These are phyloP conservation scores for Zygosaccharomyces bailii DNA, from an alignment of 805 yeast genomes.

Conservation along the genomic window DNA sequence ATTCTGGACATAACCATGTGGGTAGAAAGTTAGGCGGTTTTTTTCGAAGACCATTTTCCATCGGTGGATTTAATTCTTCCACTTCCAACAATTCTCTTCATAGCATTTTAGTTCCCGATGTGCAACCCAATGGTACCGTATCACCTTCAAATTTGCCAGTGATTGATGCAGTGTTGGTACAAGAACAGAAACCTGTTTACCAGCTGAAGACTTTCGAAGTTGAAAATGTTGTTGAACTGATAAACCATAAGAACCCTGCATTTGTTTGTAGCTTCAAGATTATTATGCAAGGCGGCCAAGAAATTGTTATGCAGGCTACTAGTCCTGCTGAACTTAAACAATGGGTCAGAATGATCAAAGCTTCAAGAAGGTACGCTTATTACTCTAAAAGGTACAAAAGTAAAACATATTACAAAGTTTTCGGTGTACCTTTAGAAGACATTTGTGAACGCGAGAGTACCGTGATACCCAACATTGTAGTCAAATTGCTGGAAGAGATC, in stretches of 20 bases:
- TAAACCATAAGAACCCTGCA: slow-evolving; percentile 33
- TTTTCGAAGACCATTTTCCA: slow-evolving; percentile 61
- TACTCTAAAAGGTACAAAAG: slow-evolving; percentile 41
- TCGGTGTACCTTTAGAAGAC: slow-evolving; percentile 80
- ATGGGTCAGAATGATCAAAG: slow-evolving; percentile 57
- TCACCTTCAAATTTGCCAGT: slow-evolving; percentile 59
- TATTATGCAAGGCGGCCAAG: slow-evolving; percentile 46
- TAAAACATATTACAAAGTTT: slow-evolving; percentile 50
- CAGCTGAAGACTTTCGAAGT: slow-evolving; percentile 44
- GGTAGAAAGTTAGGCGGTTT: slow-evolving; percentile 54
- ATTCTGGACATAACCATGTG: slow-evolving; percentile 27
- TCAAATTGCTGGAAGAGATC: slow-evolving; percentile 63
- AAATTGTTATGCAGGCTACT: slow-evolving; percentile 64
- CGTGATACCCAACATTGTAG: slow-evolving; percentile 62
- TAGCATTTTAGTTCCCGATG: slow-evolving; percentile 34
- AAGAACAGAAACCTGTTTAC: slow-evolving; percentile 47
- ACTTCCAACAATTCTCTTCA: slow-evolving; percentile 29
- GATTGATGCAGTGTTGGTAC: slow-evolving; percentile 40
- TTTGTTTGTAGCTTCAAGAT: slow-evolving; percentile 38
- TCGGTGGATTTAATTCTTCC: slow-evolving; percentile 40
- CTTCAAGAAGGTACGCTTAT: slow-evolving; percentile 42
- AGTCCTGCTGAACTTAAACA: slow-evolving; percentile 60
- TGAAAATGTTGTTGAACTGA: slow-evolving; percentile 38
- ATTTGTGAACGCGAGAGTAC: slow-evolving; percentile 71
- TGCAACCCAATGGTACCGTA: slow-evolving; percentile 39